These are phyloP conservation scores for Trifolium subterraneum DNA, from an alignment of 306 rosid genomes.

Conservation along the genomic window DNA sequence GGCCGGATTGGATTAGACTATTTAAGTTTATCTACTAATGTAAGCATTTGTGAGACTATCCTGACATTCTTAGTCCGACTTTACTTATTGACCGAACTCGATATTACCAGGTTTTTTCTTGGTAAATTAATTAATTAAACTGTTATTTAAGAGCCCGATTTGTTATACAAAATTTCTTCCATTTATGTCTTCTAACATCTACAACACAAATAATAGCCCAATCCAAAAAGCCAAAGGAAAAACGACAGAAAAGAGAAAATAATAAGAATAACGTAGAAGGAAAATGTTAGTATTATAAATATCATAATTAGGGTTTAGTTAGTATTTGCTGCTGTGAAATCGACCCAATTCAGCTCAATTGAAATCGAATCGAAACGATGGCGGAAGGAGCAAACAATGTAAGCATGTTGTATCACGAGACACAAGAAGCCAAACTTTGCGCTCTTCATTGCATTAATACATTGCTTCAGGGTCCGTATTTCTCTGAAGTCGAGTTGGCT, in stretches of 20 bases:
- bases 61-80: too few relatives aligned
- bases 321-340: background rate
- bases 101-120: too few relatives aligned
- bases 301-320: conserved; percentile 3
- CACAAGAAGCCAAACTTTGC: conserved; percentile 94
- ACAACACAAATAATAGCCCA: background rate
- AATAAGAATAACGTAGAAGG: background rate
- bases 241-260: background rate
- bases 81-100: too few relatives aligned
- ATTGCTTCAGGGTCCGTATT: conserved; percentile 88
- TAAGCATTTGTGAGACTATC: too few relatives aligned
- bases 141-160: background rate
- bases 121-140: background rate
- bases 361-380: background rate
- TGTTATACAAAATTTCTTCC: background rate
- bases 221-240: background rate
- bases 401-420: conserved; percentile 96
- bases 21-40: too few relatives aligned
- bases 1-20: background rate
- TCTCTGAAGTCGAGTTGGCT: conserved; percentile 97
- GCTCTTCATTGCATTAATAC: conserved; percentile 97
- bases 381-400: conserved; percentile 97
- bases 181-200: background rate
- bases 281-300: background rate
- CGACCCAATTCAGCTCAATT: background rate